Base-by-base conservation (phyloP, 495 filamentous ascomycete species). In the Penicillium paradoxum region DNA sequence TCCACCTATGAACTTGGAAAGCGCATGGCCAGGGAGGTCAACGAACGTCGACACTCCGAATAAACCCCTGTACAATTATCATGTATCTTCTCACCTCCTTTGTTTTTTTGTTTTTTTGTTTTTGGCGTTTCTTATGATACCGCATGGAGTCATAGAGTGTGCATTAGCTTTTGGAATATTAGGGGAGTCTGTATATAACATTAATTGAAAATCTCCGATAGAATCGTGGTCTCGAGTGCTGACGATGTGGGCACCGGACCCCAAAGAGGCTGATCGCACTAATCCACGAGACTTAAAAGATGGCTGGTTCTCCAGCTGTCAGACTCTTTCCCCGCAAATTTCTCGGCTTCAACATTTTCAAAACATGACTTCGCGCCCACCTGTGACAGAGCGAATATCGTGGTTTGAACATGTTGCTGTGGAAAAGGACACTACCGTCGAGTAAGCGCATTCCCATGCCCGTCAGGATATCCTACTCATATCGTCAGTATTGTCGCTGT, bases 1-100 rank as follows among this genome's bases (percentile, higher is more conserved):
- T 95, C 89, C 51, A 95, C 83, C 50, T 98, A 97, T 60, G 93
- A 98, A 70, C 79, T 97, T 19, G 91, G 95, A 10, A 98, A 98
- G 80, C 86, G 85, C 66, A 86, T 86, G 68, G 92, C 93, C 6
- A 73, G 81, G 51, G 80, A 81, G 18, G 83, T 89, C 49, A 97
- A 98, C 60, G 86, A 92, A 63, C 75, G 80, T 40, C 68, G 66
- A 13, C 63, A 65, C n/a, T 51, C 62, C 7, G 63, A 67, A 40
- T 56, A 38, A 64, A 11, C 19, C 18, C 29, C 14, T 58, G 59
- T 63, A 63, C 49, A 59, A 59, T 57, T 59, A 58, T 58, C 46
- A 37, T 67, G 63, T 62, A 63, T 70, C 51, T 44, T 48, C 56
- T 33, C 52, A 32, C 29, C 51, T 53, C 45, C 49, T 44, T 41